Base-by-base conservation (phyloP, 257 asterid species). In the Solanum neorickii region DNA sequence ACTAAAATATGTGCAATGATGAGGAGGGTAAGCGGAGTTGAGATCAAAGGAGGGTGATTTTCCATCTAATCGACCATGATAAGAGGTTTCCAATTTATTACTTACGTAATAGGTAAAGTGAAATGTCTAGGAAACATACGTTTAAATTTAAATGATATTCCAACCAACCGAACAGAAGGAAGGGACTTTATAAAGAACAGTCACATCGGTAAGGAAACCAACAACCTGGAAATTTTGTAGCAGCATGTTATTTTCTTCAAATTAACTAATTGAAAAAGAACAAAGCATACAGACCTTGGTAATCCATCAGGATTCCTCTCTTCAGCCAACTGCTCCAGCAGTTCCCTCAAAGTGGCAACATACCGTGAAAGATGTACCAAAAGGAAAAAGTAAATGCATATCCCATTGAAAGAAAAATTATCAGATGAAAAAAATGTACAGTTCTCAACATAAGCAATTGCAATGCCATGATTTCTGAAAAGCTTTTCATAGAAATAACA, bases 341-440 rank as follows among this genome's bases (percentile, higher is more conserved):
- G 98, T 92, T 96, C 98, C 37, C 95, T 91, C 87, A 94, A 91
- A 42, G 97, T 97, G 29, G 94, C 94, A 84, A 97, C 98, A 92
- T 96, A 97, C 99, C 95, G 87, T 70, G 86, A 21, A 78, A 74
- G 60, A 62, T 46, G 85, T 66, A 91, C 39, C 86, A 89, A 37
- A 72, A 74, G 23, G 29, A 80, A 44, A 65, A 46, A 70, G 60
- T 83, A 83, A 33, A 88, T 80, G 85, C 5, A 66, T 59, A 21
- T 68, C 49, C 72, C 86, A 60, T 59, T 23, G 44, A 49, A 47
- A 80, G 42, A 80, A 80, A 47, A 83, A 83, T 76, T 72, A 49
- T 68, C 20, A 12, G 23, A n/a, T 70, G 41, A 56, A 12, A 69
- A 76, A 39, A 18, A 31, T 65, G 83, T 23, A 75, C 42, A 7